Conservation (phyloP, 108 stramenopile species). For the Cyclotella distinguenda region DNA sequence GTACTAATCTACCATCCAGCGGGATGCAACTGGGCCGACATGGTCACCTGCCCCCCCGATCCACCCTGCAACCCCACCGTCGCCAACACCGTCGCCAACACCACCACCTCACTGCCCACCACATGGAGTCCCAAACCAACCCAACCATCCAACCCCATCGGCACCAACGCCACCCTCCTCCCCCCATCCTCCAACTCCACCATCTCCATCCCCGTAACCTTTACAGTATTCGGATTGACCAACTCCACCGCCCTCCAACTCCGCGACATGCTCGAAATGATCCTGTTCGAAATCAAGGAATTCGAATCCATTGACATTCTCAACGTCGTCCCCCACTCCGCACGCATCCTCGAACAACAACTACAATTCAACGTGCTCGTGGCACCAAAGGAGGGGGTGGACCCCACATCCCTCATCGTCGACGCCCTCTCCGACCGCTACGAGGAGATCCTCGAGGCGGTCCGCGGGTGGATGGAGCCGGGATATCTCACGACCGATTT, state of each 20-base stretch:
- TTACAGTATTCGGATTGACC: background rate
- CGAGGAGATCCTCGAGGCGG: conserved; percentile 1
- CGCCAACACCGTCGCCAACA: background rate
- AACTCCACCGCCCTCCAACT: background rate
- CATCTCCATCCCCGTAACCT: background rate
- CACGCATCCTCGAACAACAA: no score
- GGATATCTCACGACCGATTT: conserved; percentile 8
- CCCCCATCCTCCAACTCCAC: background rate
- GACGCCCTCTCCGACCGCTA: background rate
- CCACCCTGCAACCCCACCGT: background rate
- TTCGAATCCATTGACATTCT: no score
- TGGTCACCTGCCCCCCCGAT: conserved; percentile 9
- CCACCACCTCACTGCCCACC: background rate
- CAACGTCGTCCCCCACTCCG: no score
- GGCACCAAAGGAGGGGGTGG: background rate
- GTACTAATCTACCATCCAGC: background rate
- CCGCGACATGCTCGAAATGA: conserved; percentile 10
- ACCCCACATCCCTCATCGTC: conserved; percentile 1
- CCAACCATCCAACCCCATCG: no score
- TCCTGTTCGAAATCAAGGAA: conserved; percentile 7
- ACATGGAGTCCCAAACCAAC: no score
- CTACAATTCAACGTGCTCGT: conserved; percentile 3
- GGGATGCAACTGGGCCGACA: conserved; percentile 7
- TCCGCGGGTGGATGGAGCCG: conserved; percentile 1
- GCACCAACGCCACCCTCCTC: background rate